Conservation (phyloP, 75 land plant species). For the Sequoiadendron giganteum region DNA sequence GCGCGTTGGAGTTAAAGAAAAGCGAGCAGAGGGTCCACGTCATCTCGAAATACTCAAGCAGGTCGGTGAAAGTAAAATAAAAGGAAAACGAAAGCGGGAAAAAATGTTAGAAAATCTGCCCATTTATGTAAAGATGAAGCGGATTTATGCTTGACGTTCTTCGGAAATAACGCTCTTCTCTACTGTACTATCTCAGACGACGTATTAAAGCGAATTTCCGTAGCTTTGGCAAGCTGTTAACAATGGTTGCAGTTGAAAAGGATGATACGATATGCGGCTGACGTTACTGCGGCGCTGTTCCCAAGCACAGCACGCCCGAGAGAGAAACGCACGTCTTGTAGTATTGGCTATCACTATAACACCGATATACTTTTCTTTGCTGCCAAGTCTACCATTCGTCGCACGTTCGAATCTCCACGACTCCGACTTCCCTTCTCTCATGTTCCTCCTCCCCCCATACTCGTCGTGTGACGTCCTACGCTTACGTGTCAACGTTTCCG, state of each 20-base stretch:
- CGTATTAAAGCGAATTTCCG: background rate
- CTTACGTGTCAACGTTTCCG: background rate
- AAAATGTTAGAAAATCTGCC: background rate
- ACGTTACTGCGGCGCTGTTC: slow-evolving; percentile 10
- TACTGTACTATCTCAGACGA: background rate
- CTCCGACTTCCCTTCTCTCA: background rate
- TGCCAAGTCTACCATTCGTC: background rate
- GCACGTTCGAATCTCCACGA: slow-evolving; percentile 10
- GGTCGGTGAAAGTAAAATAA: background rate
- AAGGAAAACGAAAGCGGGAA: background rate
- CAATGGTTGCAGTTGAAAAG: background rate
- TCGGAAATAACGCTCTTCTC: background rate
- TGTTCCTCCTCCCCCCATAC: background rate
- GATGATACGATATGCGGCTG: slow-evolving; percentile 6
- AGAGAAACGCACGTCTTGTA: background rate
- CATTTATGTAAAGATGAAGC: background rate
- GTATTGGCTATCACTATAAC: background rate
- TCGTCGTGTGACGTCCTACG: background rate
- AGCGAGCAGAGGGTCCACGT: background rate
- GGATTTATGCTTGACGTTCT: background rate
- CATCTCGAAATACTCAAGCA: background rate
- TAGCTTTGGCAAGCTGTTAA: background rate
- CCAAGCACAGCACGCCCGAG: background rate
- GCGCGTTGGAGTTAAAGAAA: background rate
- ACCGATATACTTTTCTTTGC: slow-evolving; percentile 1